Evolutionary conservation across 2,329 filamentous ascomycete species (phyloP), one percentile per base, ranked within the genome.

Genomic region (Geosmithia putterillii): DNA sequence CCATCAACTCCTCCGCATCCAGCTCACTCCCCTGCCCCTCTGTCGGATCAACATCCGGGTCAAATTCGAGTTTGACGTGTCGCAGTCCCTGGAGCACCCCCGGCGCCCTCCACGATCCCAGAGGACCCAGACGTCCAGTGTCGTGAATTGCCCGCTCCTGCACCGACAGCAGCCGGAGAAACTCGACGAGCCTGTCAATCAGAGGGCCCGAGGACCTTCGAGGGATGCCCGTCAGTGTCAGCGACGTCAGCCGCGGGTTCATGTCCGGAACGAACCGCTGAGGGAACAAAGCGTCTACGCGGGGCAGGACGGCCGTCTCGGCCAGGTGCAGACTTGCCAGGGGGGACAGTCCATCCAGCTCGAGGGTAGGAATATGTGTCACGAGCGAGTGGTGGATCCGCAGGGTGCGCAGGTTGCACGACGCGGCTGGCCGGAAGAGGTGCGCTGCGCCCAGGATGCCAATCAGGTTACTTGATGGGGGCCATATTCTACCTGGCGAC

Each of bases 341-440:
- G 3, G 54, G 48, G 3, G 64, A 62, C 4, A 69, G 50, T 9
- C 57, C 58, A 1, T 62, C 56, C 7, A 62, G 55, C 4, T 60
- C 46, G 4, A 77, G 48, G 0, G 67, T 69, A 2, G 70, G 71
- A 8, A 74, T 62, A 36, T 68, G 65, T 0, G 77, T 81, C 6
- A 81, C 66, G 2, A 79, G 49, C 0, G 76, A 80, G 52, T 81
- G 77, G 42, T 81, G 77, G 6, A 78, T 59, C 12, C 70, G 67
- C 2, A 81, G 56, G 1, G 60, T 60, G 25, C 70, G 67, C 4
- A 81, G 59, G 47, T 74, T 74, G 1, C 70, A 67, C 1, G 71
- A 73, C 42, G 72, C 58, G 0, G 71, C 66, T 1, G 74, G 73
- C 0, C 74, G 65, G 44, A 76, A 68, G 8, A 71, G 48, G 49